Conservation (phyloP, 306 rosid species). For the Sphenostylis stenocarpa region DNA sequence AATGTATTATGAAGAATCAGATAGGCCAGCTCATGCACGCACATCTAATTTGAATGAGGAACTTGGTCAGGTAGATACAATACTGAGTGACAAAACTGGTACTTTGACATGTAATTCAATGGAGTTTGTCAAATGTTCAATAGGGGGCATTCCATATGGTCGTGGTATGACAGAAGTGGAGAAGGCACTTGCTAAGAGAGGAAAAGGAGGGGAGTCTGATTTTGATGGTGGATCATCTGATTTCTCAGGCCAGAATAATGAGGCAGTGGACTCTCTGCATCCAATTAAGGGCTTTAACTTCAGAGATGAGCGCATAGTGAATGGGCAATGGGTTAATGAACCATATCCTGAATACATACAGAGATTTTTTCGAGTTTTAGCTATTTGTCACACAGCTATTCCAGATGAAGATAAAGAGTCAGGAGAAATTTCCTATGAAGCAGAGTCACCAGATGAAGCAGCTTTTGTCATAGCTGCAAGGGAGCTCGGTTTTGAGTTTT, state of each 20-base stretch:
- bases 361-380: constrained; percentile 72
- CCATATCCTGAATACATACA: constrained; percentile 60
- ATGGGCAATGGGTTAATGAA: constrained; percentile 76
- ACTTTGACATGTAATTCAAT: constrained; percentile 92
- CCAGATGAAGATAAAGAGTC: constrained; percentile 52
- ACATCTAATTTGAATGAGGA: constrained; percentile 92
- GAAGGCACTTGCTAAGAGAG: constrained; percentile 56
- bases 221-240: constrained; percentile 40
- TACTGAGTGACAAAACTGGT: constrained; percentile 91
- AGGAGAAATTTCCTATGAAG: constrained; percentile 70
- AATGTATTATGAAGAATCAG: constrained; percentile 77
- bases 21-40: constrained; percentile 78
- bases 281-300: constrained; percentile 78
- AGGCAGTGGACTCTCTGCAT: constrained; percentile 31
- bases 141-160: constrained; percentile 76
- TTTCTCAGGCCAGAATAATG: constrained; percentile 18
- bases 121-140: constrained; percentile 89
- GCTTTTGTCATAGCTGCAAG: constrained; percentile 90
- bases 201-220: constrained; percentile 36
- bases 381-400: constrained; percentile 81
- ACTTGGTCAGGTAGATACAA: constrained; percentile 81
- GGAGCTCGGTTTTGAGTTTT: constrained; percentile 87
- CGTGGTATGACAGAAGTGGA: constrained; percentile 83
- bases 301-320: constrained; percentile 68
- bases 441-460: constrained; percentile 95